A percentile compares a stretch with the other conserved stretches of the same genome.
Evolutionary conservation across 1,284 basidiomycete genomes (phyloP).

Genomic region (Ganoderma lingzhi): DNA sequence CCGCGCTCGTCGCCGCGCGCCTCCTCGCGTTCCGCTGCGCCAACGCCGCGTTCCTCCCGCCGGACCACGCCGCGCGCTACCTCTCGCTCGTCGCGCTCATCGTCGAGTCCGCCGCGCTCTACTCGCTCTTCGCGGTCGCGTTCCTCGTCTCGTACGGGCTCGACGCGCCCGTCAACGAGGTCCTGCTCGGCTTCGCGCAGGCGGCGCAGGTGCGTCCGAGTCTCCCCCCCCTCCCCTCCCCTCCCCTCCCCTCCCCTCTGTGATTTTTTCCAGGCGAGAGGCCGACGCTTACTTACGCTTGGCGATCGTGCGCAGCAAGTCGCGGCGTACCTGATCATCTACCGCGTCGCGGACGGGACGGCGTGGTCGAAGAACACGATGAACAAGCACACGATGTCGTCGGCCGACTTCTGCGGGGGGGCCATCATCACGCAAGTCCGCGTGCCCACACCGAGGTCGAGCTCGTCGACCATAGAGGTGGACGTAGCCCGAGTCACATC

Average conservation of each 20-base stretch:
- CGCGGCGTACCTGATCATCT: conserved; percentile 48
- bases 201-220: conserved; percentile 16
- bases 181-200: conserved; percentile 15
- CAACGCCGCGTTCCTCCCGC: conserved; percentile 40
- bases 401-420: not conserved
- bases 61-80: conserved; percentile 46
- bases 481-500: not conserved
- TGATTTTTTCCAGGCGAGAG: too few relatives aligned
- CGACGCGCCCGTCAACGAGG: conserved; percentile 34
- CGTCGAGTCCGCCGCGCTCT: conserved; percentile 51
- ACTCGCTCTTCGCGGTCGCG: conserved; percentile 49
- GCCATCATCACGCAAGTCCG: not conserved
- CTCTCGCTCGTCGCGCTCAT: conserved; percentile 49
- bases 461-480: not conserved
- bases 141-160: conserved; percentile 52
- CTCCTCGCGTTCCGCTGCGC: conserved; percentile 47
- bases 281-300: too few relatives aligned
- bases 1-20: conserved; percentile 49
- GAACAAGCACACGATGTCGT: not conserved
- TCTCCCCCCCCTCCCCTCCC: not conserved
- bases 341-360: conserved; percentile 33
- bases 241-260: not conserved
- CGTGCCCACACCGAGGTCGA: not conserved
- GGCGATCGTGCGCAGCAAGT: conserved; percentile 44
- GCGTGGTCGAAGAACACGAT: conserved; percentile 22